Evolutionary conservation across 371 early-diverging fungal genomes (phyloP).

Genomic region (Lichtheimia ornata): DNA sequence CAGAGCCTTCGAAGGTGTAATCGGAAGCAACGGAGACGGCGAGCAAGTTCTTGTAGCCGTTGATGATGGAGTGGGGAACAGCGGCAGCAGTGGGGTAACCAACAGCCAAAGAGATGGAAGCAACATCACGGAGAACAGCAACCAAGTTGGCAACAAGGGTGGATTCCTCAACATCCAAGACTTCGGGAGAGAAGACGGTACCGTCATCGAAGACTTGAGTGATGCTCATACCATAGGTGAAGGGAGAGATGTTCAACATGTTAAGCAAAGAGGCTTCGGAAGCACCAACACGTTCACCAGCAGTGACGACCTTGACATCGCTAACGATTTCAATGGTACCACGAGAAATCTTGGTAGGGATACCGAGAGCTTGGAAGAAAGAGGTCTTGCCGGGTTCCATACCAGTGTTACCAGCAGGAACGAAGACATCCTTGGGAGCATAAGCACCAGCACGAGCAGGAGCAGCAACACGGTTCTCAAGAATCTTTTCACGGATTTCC

Average conservation of each 20-base stretch:
- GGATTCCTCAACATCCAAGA: constrained; percentile 94
- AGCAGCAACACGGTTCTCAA: constrained; percentile 95
- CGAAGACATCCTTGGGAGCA: constrained; percentile 95
- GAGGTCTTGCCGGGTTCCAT: constrained; percentile 99
- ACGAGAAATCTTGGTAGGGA: constrained; percentile 99
- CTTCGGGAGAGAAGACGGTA: constrained; percentile 85
- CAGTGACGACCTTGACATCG: constrained; percentile 92
- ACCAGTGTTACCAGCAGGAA: constrained; percentile 99
- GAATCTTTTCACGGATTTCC: constrained; percentile 90
- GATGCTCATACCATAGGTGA: constrained; percentile 99
- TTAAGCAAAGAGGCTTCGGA: constrained; percentile 99
- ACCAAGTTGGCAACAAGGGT: constrained; percentile 80
- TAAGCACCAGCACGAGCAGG: constrained; percentile 99
- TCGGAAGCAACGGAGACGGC: constrained; percentile 91
- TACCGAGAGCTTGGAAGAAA: constrained; percentile 99
- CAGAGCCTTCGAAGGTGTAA: constrained; percentile 91
- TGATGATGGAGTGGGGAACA: constrained; percentile 96
- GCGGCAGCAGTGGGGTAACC: constrained; percentile 96
- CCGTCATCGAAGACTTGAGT: constrained; percentile 94
- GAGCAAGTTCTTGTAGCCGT: constrained; percentile 96
- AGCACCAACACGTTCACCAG: constrained; percentile 96
- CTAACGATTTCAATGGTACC: constrained; percentile 99
- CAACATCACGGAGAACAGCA: constrained; percentile 84
- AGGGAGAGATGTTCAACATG: constrained; percentile 99
- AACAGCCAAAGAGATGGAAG: constrained; percentile 93